Percentiles rank a stretch among this genome's conserved stretches.
phyloP scores from a whole-genome alignment of 2,329 filamentous ascomycete species.

The Diatrype stigma region DNA sequence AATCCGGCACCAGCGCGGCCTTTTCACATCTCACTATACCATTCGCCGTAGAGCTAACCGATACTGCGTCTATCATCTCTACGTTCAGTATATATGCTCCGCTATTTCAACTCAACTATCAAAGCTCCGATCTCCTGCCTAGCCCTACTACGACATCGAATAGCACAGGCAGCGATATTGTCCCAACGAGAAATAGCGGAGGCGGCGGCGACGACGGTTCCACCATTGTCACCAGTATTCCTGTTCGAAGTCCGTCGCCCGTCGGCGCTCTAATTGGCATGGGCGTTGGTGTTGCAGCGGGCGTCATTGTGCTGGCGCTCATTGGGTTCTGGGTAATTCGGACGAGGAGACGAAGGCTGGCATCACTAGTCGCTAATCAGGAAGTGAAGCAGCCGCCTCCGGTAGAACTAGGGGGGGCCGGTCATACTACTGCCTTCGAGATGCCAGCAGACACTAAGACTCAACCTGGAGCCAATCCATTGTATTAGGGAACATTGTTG shows the following conservation, averaged over 20 bases:
- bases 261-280: constrained; percentile 3
- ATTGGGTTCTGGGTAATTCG: constrained; percentile 4
- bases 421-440: too few species aligned
- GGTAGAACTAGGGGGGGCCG: too few species aligned
- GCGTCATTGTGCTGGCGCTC: constrained; percentile 2
- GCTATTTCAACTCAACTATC: constrained; percentile 7
- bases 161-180: neutral
- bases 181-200: too few species aligned
- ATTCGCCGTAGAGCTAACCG: neutral
- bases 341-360: neutral
- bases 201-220: too few species aligned
- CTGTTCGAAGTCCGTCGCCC: too few species aligned
- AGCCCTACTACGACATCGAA: neutral
- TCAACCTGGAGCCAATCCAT: too few species aligned
- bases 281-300: constrained; percentile 1
- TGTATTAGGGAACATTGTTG: too few species aligned
- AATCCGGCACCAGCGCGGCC: constrained; percentile 4
- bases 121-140: neutral
- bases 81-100: constrained; percentile 4
- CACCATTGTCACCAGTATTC: too few species aligned
- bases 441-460: too few species aligned
- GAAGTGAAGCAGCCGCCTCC: too few species aligned
- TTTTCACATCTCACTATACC: constrained; percentile 5
- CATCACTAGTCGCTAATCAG: too few species aligned
- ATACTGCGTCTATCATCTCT: neutral